A percentile compares a stretch with the other conserved stretches of the same genome.
phyloP scores from a whole-genome alignment of 805 yeast genomes.

The Schwanniomyces pseudopolymorphus region DNA sequence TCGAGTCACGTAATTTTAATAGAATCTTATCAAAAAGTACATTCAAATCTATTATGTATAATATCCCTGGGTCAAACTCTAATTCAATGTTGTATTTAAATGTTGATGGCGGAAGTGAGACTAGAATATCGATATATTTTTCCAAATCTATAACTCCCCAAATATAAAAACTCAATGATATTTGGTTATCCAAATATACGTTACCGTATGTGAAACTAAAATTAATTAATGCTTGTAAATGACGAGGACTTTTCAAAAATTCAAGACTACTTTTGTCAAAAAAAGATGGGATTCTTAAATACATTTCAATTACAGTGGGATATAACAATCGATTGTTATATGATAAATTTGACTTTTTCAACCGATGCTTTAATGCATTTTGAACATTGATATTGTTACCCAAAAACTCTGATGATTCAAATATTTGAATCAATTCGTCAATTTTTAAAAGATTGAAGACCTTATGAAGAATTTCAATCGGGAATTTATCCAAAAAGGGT shows the following conservation, averaged over 20 bases:
- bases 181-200: background rate
- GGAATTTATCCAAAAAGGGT: background rate
- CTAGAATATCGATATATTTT: background rate
- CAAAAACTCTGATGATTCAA: background rate
- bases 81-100: background rate
- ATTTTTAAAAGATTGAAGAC: background rate
- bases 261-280: background rate
- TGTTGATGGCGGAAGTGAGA: background rate
- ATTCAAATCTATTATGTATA: background rate
- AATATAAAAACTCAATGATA: background rate
- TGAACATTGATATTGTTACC: background rate
- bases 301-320: background rate
- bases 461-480: background rate
- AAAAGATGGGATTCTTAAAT: background rate
- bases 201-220: background rate
- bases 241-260: background rate
- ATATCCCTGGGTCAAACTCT: background rate
- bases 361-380: background rate
- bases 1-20: background rate
- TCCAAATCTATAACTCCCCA: background rate
- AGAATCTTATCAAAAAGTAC: background rate
- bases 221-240: background rate
- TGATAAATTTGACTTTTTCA: background rate
- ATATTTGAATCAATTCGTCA: background rate
- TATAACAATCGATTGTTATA: background rate